These are phyloP conservation scores for Trichophyton schoenleinii DNA, from an alignment of 2,329 filamentous ascomycete genomes.

Conservation along the genomic window DNA sequence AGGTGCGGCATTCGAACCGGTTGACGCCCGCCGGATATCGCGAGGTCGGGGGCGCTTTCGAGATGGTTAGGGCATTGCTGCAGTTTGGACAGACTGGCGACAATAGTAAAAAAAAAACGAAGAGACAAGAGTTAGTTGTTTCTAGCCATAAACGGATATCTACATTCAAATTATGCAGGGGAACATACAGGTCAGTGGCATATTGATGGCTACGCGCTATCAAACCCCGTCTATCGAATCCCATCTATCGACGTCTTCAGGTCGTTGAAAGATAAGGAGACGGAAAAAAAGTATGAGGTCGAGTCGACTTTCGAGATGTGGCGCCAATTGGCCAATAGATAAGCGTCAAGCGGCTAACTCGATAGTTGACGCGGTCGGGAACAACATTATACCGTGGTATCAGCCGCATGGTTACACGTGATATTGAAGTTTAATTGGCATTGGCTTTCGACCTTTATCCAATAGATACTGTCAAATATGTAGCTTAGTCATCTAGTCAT, in stretches of 20 bases:
- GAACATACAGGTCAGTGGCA: constrained; percentile 30
- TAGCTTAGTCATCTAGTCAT: no score
- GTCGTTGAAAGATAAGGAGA: background rate
- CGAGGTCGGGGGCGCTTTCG: constrained; percentile 27
- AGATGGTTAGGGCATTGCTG: constrained; percentile 38
- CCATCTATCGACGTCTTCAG: background rate
- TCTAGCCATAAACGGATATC: background rate
- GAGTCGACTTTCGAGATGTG: background rate
- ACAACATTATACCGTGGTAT: background rate
- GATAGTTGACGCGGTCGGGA: background rate
- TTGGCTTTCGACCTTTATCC: no score
- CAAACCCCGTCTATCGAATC: background rate
- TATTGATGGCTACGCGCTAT: constrained; percentile 9
- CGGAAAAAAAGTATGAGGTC: background rate
- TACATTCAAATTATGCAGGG: background rate
- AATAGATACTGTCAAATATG: no score
- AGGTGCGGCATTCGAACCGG: constrained; percentile 89
- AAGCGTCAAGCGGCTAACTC: background rate
- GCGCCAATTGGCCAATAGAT: background rate
- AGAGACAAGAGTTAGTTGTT: constrained; percentile 6
- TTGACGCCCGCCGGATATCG: constrained; percentile 43
- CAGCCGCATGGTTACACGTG: no score
- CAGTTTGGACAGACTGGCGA: constrained; percentile 37
- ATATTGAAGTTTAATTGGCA: no score
- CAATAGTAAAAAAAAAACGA: background rate